These are phyloP conservation scores for Fraxinus quadrangulata DNA, from an alignment of 257 asterid genomes.

Conservation along the genomic window DNA sequence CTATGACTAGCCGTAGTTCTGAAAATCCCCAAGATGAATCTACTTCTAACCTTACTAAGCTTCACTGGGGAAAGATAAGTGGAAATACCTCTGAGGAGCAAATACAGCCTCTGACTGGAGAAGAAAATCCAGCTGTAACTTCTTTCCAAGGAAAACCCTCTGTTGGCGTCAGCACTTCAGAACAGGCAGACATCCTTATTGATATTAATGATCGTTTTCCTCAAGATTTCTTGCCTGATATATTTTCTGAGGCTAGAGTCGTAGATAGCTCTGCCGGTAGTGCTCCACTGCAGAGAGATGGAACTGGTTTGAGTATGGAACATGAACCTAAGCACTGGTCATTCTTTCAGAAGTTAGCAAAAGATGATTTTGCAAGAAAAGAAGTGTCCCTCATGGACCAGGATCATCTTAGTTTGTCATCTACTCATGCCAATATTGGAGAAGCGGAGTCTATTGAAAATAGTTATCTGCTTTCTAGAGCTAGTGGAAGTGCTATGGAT, in stretches of 20 bases:
- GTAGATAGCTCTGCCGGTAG: constrained; percentile 43
- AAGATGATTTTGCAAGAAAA: constrained; percentile 54
- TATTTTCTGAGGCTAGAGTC: constrained; percentile 62
- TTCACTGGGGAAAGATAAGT: constrained; percentile 37
- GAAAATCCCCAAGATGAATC: constrained; percentile 38
- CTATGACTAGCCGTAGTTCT: constrained; percentile 33
- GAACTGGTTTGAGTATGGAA: constrained; percentile 71
- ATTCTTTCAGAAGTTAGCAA: constrained; percentile 70
- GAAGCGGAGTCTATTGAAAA: constrained; percentile 49
- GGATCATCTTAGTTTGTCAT: constrained; percentile 65
- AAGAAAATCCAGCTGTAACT: constrained; percentile 39
- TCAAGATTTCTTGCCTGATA: constrained; percentile 73
- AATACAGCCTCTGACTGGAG: constrained; percentile 27
- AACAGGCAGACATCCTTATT: constrained; percentile 69
- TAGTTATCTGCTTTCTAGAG: constrained; percentile 46
- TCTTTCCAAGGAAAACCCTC: constrained; percentile 43
- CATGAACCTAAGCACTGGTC: constrained; percentile 86
- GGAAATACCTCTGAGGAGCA: constrained; percentile 40
- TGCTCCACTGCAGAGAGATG: constrained; percentile 45
- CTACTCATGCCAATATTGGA: constrained; percentile 49
- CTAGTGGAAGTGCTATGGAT: constrained; percentile 38
- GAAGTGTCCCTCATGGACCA: constrained; percentile 91
- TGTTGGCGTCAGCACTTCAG: constrained; percentile 37
- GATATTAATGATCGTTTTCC: constrained; percentile 87
- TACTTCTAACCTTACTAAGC: constrained; percentile 33